Conservation (phyloP, 2,329 filamentous ascomycete species). For the Hortaea werneckii region DNA sequence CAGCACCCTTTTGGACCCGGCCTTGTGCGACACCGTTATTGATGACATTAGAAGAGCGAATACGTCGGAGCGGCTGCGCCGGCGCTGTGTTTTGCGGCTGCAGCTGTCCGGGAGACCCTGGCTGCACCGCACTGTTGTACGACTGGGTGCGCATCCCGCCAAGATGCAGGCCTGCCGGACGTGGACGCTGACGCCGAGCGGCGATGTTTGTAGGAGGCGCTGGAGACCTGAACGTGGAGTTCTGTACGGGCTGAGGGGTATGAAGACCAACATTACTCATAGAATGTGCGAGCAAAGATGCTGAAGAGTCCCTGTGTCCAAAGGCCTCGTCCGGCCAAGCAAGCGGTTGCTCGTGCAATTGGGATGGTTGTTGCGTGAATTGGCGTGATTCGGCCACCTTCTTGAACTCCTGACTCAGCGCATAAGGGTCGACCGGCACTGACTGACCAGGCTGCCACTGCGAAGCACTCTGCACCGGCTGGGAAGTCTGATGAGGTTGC, state of each 20-base stretch:
- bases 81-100: conserved; percentile 50
- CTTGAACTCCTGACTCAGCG: conserved; percentile 24
- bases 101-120: conserved; percentile 27
- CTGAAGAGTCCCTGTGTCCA: conserved; percentile 21
- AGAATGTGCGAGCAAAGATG: conserved; percentile 24
- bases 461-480: conserved; percentile 7
- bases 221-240: conserved; percentile 24
- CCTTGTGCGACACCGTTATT: conserved; percentile 29
- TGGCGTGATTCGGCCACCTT: conserved; percentile 16
- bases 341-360: conserved; percentile 21
- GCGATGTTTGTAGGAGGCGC: conserved; percentile 30
- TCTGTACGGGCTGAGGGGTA: conserved; percentile 20
- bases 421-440: conserved; percentile 24
- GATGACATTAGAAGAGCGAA: conserved; percentile 38
- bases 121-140: conserved; percentile 27
- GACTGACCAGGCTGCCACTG: conserved; percentile 29
- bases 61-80: conserved; percentile 48
- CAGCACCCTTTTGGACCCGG: conserved; percentile 37
- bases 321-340: conserved; percentile 25
- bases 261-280: conserved; percentile 27
- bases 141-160: conserved; percentile 33
- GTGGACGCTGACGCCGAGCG: conserved; percentile 27
- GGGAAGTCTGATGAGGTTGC: conserved; percentile 3
- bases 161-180: conserved; percentile 34
- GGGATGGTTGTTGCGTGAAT: conserved; percentile 9